Percentiles rank a stretch among this genome's conserved stretches.
phyloP scores from a whole-genome alignment of 2,329 filamentous ascomycete species.

The Penicillium sp. region DNA sequence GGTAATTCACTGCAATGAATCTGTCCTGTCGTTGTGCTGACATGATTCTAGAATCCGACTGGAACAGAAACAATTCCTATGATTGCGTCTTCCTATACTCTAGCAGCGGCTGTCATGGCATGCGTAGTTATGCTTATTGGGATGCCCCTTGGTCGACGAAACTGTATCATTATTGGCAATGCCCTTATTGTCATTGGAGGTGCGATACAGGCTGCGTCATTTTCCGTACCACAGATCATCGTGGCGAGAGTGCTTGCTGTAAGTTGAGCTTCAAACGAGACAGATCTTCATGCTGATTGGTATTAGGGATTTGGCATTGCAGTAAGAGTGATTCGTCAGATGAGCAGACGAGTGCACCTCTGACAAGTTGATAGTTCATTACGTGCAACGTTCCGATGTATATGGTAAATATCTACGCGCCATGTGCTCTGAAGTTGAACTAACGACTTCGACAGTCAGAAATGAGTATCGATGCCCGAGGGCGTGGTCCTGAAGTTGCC shows the following conservation, averaged over 20 bases:
- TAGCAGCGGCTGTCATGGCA: constrained; percentile 21
- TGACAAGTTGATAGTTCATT: constrained; percentile 19
- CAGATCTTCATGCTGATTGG: background rate
- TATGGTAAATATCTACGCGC: constrained; percentile 14
- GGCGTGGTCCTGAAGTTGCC: constrained; percentile 29
- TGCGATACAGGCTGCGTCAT: constrained; percentile 28
- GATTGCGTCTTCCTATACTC: constrained; percentile 20
- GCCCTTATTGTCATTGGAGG: constrained; percentile 29
- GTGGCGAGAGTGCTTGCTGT: constrained; percentile 26
- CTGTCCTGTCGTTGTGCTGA: background rate
- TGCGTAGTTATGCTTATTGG: constrained; percentile 29
- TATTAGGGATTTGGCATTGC: background rate
- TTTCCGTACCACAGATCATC: constrained; percentile 31
- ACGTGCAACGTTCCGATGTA: constrained; percentile 31
- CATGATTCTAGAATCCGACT: constrained; percentile 13
- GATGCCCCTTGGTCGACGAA: constrained; percentile 13
- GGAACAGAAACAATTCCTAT: constrained; percentile 20
- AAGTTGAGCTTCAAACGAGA: background rate
- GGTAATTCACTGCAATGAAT: background rate
- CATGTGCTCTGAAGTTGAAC: background rate
- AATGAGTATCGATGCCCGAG: constrained; percentile 18
- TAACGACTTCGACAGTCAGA: constrained; percentile 3
- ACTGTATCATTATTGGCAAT: constrained; percentile 27
- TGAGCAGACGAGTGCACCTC: background rate
- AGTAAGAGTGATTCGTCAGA: background rate